Conservation (phyloP, 1,284 basidiomycete species). For the Apiotrichum porosum region DNA sequence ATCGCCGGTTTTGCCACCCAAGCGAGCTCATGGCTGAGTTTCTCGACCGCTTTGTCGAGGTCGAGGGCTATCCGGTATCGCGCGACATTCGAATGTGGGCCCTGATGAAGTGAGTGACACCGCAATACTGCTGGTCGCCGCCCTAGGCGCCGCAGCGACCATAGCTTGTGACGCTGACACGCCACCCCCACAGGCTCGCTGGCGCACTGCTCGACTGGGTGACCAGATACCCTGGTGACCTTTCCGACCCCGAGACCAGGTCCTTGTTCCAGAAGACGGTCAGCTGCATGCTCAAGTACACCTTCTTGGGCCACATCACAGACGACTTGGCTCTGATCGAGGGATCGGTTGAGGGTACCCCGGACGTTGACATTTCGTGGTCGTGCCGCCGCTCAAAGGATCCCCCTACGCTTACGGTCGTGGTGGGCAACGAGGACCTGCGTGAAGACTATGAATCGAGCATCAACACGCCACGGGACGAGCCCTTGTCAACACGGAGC, state of each 20-base stretch:
- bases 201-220: constrained; percentile 45
- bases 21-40: constrained; percentile 39
- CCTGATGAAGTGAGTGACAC: constrained; percentile 37
- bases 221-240: constrained; percentile 41
- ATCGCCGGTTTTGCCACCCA: constrained; percentile 43
- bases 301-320: constrained; percentile 43
- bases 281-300: constrained; percentile 29
- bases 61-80: constrained; percentile 31
- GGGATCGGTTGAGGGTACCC: constrained; percentile 17
- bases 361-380: constrained; percentile 43
- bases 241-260: constrained; percentile 25
- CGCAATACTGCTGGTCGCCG: not conserved
- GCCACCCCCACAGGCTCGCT: constrained; percentile 31
- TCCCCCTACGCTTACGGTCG: not conserved
- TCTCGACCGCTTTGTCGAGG: constrained; percentile 31
- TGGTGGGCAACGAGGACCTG: not conserved
- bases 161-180: not conserved
- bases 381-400: constrained; percentile 9
- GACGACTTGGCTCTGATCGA: constrained; percentile 38
- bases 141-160: no score
- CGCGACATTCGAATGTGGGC: constrained; percentile 40
- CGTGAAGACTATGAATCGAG: constrained; percentile 13
- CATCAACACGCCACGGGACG: not conserved
- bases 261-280: constrained; percentile 30
- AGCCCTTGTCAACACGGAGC: constrained; percentile 4